phyloP scores from a whole-genome alignment of 805 yeast species.

The Wickerhamomyces subpelliculosus region DNA sequence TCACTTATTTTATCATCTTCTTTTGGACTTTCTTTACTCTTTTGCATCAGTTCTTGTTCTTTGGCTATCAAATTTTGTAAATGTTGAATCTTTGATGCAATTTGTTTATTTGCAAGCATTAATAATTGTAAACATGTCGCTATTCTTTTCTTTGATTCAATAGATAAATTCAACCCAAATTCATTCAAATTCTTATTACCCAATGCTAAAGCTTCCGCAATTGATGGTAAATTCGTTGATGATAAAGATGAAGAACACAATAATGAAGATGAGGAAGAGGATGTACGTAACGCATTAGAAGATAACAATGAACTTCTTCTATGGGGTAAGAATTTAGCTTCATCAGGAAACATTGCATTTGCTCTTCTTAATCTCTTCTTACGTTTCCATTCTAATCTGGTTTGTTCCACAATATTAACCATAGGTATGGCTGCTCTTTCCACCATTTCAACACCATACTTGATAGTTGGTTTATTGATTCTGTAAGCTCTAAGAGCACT shows the following conservation, averaged over 20 bases:
- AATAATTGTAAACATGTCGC: conserved; percentile 75
- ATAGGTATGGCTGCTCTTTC: conserved; percentile 50
- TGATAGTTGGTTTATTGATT: conserved; percentile 38
- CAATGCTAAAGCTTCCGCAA: conserved; percentile 28
- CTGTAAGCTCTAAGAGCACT: conserved; percentile 25
- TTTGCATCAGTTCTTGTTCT: conserved; percentile 27
- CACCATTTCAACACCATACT: conserved; percentile 55
- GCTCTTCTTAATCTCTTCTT: conserved; percentile 28
- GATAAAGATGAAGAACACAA: conserved; percentile 7
- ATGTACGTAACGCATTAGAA: conserved; percentile 11
- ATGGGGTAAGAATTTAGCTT: conserved; percentile 4
- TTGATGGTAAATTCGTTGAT: conserved; percentile 28
- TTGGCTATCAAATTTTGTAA: conserved; percentile 52
- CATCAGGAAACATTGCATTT: conserved; percentile 22
- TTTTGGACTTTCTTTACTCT: conserved; percentile 26
- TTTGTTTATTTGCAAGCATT: conserved; percentile 72
- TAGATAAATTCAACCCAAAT: conserved; percentile 34
- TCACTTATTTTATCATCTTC: conserved; percentile 22
- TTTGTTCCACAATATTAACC: conserved; percentile 39
- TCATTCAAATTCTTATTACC: conserved; percentile 30
- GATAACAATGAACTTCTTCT: conserved; percentile 22
- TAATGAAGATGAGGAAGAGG: not conserved
- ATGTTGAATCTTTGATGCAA: conserved; percentile 57
- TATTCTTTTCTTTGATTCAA: conserved; percentile 69
- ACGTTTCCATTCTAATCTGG: conserved; percentile 26